These are phyloP conservation scores for Saksenaea vasiformis DNA, from an alignment of 371 early-diverging fungal genomes.

Conservation along the genomic window DNA sequence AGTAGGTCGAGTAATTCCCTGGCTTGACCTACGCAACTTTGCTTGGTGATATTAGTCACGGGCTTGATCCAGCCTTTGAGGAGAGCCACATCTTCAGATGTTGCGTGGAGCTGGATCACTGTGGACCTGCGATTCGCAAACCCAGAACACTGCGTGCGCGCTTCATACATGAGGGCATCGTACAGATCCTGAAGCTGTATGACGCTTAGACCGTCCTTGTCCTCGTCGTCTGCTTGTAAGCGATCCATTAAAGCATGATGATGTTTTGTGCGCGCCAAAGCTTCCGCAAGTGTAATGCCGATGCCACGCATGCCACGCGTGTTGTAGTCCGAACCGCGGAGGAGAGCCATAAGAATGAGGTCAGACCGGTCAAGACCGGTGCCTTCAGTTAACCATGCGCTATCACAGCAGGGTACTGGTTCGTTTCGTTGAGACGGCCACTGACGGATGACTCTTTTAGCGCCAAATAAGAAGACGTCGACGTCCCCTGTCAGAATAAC, in stretches of 20 bases:
- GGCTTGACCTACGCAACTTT: neutral
- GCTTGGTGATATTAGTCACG: neutral
- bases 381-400: conserved; percentile 21
- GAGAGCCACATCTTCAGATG: conserved; percentile 12
- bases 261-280: conserved; percentile 24
- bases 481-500: conserved; percentile 39
- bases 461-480: conserved; percentile 46
- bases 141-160: conserved; percentile 15
- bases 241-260: conserved; percentile 24
- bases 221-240: conserved; percentile 7
- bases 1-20: conserved; percentile 1
- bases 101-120: conserved; percentile 11
- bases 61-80: conserved; percentile 6
- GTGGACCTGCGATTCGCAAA: conserved; percentile 9
- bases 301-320: conserved; percentile 26
- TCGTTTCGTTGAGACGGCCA: conserved; percentile 27
- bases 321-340: conserved; percentile 42
- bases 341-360: conserved; percentile 41
- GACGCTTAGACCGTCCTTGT: conserved; percentile 3
- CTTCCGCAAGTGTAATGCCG: conserved; percentile 31
- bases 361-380: conserved; percentile 36
- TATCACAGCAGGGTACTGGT: conserved; percentile 23
- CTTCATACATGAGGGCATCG: conserved; percentile 24
- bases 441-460: conserved; percentile 28
- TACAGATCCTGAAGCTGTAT: conserved; percentile 19